Evolutionary conservation across 2,329 filamentous ascomycete species (phyloP).

Genomic region (Epicoccum nigrum): DNA sequence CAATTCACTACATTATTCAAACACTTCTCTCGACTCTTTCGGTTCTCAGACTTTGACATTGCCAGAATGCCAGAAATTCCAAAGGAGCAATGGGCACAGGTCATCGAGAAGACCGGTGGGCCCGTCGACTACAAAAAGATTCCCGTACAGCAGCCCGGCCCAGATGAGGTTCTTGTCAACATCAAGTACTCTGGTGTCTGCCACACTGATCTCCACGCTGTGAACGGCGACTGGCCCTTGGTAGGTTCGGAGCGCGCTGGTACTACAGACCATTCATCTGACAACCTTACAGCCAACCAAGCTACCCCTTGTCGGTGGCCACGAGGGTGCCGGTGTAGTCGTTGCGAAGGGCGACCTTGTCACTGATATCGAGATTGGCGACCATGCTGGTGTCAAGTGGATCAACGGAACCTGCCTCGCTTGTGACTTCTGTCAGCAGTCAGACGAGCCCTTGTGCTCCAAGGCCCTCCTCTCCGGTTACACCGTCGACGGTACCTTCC

Average conservation of each 20-base stretch:
- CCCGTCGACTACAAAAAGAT: conserved; percentile 78
- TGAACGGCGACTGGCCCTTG: conserved; percentile 90
- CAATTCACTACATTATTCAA: conserved; percentile 8
- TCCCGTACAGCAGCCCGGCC: conserved; percentile 77
- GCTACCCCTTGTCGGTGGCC: conserved; percentile 82
- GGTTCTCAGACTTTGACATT: conserved; percentile 1
- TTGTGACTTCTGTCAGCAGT: conserved; percentile 81
- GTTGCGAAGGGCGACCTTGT: conserved; percentile 81
- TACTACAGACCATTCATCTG: conserved; percentile 12
- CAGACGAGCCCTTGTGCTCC: conserved; percentile 83
- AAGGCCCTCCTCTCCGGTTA: conserved; percentile 81
- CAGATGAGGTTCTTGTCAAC: conserved; percentile 91
- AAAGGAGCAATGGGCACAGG: conserved; percentile 87
- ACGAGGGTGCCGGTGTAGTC: conserved; percentile 79
- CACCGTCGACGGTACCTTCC: conserved; percentile 91
- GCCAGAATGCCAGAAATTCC: conserved; percentile 67
- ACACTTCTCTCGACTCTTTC: neutral
- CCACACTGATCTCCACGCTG: conserved; percentile 82
- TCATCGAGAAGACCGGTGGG: conserved; percentile 80
- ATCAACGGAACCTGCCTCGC: conserved; percentile 84
- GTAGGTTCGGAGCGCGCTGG: conserved; percentile 21
- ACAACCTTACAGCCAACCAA: conserved; percentile 62
- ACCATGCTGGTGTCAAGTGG: conserved; percentile 89
- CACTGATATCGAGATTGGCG: conserved; percentile 75
- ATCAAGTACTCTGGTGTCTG: conserved; percentile 90